Percentiles rank a stretch among this genome's conserved stretches.
Conservation (phyloP, 148 eudicot genomes). For the Salicornia ramosissima region DNA sequence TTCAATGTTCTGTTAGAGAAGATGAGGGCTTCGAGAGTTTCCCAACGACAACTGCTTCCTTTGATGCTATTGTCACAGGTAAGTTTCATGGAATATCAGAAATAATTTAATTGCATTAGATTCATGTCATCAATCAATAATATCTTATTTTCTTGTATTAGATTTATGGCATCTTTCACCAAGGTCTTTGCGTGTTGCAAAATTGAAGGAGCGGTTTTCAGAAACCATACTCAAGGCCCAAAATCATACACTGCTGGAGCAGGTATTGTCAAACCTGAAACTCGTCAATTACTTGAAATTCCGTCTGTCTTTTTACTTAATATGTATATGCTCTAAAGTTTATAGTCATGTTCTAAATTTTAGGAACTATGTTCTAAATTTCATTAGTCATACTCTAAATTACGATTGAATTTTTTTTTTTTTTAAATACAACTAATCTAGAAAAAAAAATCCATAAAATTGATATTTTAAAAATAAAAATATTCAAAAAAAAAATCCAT, state of each 20-base stretch:
- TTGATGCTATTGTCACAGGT: conserved; percentile 35
- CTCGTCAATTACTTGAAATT: background rate
- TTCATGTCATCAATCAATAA: background rate
- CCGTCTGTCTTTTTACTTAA: background rate
- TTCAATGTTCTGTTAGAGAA: conserved; percentile 40
- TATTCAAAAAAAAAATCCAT: no score
- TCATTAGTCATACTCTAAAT: no score
- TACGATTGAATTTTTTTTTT: no score
- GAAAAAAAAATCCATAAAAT: no score
- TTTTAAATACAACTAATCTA: no score
- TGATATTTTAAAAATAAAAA: no score
- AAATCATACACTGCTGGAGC: conserved; percentile 40
- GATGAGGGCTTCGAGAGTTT: conserved; percentile 23
- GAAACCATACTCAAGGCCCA: conserved; percentile 70
- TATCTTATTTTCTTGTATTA: conserved; percentile 13
- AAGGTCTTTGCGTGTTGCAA: conserved; percentile 76
- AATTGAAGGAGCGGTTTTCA: conserved; percentile 73
- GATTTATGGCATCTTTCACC: conserved; percentile 54
- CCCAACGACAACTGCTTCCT: conserved; percentile 22
- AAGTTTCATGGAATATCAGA: conserved; percentile 12
- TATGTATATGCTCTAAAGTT: background rate
- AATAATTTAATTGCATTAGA: background rate
- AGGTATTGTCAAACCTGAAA: conserved; percentile 28
- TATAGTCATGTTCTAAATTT: background rate
- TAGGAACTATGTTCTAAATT: no score